phyloP scores from a whole-genome alignment of 1,139 yeast species.

The Candida tropicalis region DNA sequence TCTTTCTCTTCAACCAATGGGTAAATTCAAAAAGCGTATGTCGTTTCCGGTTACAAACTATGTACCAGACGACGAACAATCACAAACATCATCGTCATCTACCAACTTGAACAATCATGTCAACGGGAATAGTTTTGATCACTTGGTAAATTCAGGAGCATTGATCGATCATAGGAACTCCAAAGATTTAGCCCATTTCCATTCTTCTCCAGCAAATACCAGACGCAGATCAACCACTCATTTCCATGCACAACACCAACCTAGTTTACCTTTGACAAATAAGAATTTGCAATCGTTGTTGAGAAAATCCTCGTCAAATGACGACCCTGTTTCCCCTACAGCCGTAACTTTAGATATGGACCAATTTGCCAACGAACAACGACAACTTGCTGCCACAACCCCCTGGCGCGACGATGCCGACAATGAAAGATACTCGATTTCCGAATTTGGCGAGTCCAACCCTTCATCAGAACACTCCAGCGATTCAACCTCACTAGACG shows the following conservation, averaged over 20 bases:
- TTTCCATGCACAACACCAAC: neutral
- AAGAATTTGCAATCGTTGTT: conserved; percentile 36
- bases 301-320: conserved; percentile 12
- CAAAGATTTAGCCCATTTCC: conserved; percentile 32
- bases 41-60: conserved; percentile 1
- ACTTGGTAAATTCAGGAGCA: conserved; percentile 22
- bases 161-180: conserved; percentile 39
- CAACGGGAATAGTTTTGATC: conserved; percentile 8
- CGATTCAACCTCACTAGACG: conserved; percentile 75
- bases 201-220: conserved; percentile 36
- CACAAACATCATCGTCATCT: neutral
- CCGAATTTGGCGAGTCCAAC: conserved; percentile 59
- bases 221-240: conserved; percentile 27
- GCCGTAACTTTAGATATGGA: conserved; percentile 45
- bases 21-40: conserved; percentile 4
- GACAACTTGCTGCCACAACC: conserved; percentile 25
- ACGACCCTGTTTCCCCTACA: conserved; percentile 20
- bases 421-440: conserved; percentile 27
- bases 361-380: conserved; percentile 38
- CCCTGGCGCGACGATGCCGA: conserved; percentile 20
- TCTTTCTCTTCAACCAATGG: conserved; percentile 1
- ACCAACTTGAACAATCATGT: neutral
- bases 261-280: conserved; percentile 40
- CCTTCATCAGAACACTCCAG: conserved; percentile 75
- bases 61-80: conserved; percentile 3